Evolutionary conservation across 805 yeast species (phyloP), one percentile per base, ranked within the genome.

Genomic region (Kodamaea kakaduensis): DNA sequence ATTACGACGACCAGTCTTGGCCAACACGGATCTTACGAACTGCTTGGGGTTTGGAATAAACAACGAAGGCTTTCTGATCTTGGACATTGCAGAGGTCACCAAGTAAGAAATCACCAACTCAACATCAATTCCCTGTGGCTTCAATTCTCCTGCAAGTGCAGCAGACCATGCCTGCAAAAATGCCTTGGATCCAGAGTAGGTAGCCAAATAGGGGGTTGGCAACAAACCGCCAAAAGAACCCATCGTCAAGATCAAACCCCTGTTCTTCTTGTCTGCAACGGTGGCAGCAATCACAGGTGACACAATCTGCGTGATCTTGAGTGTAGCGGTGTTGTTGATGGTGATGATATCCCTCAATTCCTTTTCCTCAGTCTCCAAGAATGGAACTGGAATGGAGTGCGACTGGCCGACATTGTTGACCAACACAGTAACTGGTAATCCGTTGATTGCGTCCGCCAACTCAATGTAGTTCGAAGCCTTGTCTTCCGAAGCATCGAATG

Each of bases 11-110:
- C 97, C 97, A 41, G 81, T 75, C 37, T 73, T 69, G 30, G 63
- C 63, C 50, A 93, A 71, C 5, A 85, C 72, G 13, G 93, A 63
- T n/a, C 64, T 56, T 27, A 93, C 98, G 60, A 93, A 93, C 17
- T 56, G 55, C 56, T 77, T 75, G 37, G 97, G 95, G 51, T 67
- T 80, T 42, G 98, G 98, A 51, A 89, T 84, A 48, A 78, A 49
- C 22, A 70, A 56, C 15, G 94, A 81, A 8, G 93, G 56, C 52
- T 82, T 78, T 62, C 81, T 81, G 52, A 93, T 77, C 70, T 93
- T 93, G 29, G 97, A 89, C 97, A 93, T 88, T 43, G 95, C 84
- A 21, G 96, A 84, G 5, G 96, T 83, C 25, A 93, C 97, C 49
- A 93, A 70, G 61, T 93, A 93, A 7, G 96, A 85, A 29, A 89